Percentiles rank a stretch among this genome's conserved stretches.
Conservation (phyloP, 371 early-diverging fungal species). For the Lichtheimia hyalospora region DNA sequence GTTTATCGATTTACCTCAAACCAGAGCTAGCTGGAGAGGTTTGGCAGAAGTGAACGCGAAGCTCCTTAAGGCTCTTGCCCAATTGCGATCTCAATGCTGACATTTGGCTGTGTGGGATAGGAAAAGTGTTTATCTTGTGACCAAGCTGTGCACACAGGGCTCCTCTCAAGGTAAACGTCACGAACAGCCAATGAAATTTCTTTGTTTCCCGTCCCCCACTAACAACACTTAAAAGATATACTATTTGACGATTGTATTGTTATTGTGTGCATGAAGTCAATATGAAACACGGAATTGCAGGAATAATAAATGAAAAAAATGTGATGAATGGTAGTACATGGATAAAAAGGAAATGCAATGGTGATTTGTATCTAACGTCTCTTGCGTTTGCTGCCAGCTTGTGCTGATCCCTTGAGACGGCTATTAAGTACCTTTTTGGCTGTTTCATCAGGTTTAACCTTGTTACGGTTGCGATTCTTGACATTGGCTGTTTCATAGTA, state of each 20-base stretch:
- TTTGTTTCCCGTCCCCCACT: too few species aligned
- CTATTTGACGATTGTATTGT: neutral
- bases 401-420: constrained; percentile 43
- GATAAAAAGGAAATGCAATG: constrained; percentile 6
- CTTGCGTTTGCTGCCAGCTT: constrained; percentile 38
- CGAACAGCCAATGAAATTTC: too few species aligned
- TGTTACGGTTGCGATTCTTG: constrained; percentile 88
- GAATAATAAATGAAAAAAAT: constrained; percentile 41
- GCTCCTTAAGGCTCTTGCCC: constrained; percentile 77
- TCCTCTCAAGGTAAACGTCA: too few species aligned
- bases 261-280: constrained; percentile 71
- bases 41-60: constrained; percentile 91
- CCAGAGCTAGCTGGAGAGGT: constrained; percentile 83
- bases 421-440: constrained; percentile 44
- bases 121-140: neutral
- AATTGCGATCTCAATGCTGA: constrained; percentile 49
- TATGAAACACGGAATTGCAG: constrained; percentile 86
- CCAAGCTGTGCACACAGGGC: too few species aligned
- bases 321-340: neutral
- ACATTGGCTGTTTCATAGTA: constrained; percentile 91
- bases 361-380: constrained; percentile 21
- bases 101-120: constrained; percentile 19
- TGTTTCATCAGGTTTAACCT: constrained; percentile 64
- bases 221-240: too few species aligned
- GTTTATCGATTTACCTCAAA: constrained; percentile 61